Evolutionary conservation across 805 yeast genomes (phyloP).

Genomic region (Suhomyces faveliae): DNA sequence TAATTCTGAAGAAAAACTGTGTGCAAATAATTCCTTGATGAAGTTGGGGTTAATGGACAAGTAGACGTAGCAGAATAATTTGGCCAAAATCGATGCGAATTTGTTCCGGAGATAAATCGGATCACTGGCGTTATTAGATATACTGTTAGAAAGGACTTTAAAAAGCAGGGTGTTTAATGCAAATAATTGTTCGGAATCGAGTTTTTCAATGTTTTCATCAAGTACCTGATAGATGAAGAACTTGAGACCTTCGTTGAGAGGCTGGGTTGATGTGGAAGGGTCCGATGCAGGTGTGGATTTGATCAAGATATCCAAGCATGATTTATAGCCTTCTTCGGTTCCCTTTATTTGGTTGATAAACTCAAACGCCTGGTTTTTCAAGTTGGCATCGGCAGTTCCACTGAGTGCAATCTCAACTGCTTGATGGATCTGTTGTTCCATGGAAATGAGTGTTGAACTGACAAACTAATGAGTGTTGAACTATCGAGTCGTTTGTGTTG

Average conservation of each 20-base stretch:
- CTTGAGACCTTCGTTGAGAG: conserved; percentile 52
- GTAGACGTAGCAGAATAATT: conserved; percentile 37
- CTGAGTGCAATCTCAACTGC: conserved; percentile 83
- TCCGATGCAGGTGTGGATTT: conserved; percentile 11
- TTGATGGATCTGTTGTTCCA: conserved; percentile 71
- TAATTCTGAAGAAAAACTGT: conserved; percentile 23
- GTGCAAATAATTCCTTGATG: conserved; percentile 28
- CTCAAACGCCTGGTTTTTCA: conserved; percentile 55
- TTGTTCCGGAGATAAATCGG: conserved; percentile 37
- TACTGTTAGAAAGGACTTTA: conserved; percentile 34
- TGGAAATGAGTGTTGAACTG: conserved; percentile 15
- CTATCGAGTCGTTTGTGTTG: not conserved
- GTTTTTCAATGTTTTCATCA: conserved; percentile 50
- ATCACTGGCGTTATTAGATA: conserved; percentile 17
- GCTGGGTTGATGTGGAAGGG: conserved; percentile 14
- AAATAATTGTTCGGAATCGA: conserved; percentile 46
- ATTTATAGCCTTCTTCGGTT: conserved; percentile 54
- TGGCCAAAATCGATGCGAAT: conserved; percentile 33
- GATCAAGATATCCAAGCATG: conserved; percentile 49
- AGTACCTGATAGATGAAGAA: conserved; percentile 72
- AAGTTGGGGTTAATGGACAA: conserved; percentile 31
- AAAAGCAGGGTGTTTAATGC: conserved; percentile 49
- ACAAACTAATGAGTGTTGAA: not conserved
- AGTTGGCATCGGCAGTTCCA: conserved; percentile 58
- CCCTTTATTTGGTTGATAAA: conserved; percentile 54